Conservation (phyloP, 805 yeast species). For the Cyberlindnera misumaiensis region DNA sequence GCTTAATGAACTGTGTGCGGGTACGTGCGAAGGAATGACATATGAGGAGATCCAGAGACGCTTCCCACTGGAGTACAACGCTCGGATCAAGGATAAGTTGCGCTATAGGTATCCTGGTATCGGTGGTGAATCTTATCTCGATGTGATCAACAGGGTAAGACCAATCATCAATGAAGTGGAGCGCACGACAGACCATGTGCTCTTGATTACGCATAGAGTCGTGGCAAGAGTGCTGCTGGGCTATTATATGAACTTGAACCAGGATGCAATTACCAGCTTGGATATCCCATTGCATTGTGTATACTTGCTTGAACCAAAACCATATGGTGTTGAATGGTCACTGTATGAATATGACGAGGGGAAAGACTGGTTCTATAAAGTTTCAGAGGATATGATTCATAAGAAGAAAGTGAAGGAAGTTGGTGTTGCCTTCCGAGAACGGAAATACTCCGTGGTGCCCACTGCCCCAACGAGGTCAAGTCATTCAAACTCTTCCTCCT, state of each 20-base stretch:
- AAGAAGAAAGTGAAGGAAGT: constrained; percentile 56
- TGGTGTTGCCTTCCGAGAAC: constrained; percentile 60
- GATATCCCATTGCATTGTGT: constrained; percentile 92
- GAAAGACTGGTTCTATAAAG: constrained; percentile 69
- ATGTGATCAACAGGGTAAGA: constrained; percentile 82
- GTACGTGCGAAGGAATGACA: constrained; percentile 88
- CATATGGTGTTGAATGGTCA: constrained; percentile 93
- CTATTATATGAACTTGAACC: constrained; percentile 77
- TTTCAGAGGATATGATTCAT: constrained; percentile 36
- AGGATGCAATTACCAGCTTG: constrained; percentile 76
- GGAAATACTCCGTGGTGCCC: constrained; percentile 70
- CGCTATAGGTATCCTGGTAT: constrained; percentile 92
- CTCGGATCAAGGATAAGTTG: constrained; percentile 71
- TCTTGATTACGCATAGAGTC: constrained; percentile 84
- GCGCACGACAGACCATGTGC: constrained; percentile 79
- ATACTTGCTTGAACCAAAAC: constrained; percentile 85
- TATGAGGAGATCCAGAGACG: constrained; percentile 72
- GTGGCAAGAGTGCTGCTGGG: constrained; percentile 84
- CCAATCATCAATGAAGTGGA: constrained; percentile 92
- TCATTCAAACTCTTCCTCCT: constrained; percentile 1
- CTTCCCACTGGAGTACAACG: constrained; percentile 72
- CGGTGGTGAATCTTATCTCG: constrained; percentile 94
- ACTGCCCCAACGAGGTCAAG: constrained; percentile 49
- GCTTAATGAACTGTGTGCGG: constrained; percentile 92
- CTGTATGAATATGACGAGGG: constrained; percentile 81